Percentiles rank a stretch among this genome's conserved stretches.
Evolutionary conservation across 2,329 filamentous ascomycete species (phyloP).

Genomic region (Fusarium dimerum): DNA sequence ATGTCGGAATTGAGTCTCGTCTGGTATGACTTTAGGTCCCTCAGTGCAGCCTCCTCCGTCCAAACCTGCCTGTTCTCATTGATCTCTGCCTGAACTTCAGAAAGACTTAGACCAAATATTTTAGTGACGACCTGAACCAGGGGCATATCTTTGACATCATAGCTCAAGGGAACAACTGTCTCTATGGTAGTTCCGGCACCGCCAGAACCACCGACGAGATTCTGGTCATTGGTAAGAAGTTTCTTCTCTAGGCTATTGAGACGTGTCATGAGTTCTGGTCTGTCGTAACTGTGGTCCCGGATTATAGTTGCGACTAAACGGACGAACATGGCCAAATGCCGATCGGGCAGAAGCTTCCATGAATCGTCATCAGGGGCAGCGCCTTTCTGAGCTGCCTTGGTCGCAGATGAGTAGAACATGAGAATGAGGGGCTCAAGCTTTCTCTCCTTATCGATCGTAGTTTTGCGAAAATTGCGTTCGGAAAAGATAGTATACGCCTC

Average conservation of each 20-base stretch:
- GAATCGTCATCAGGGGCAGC: conserved; percentile 78
- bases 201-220: conserved; percentile 54
- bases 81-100: conserved; percentile 84
- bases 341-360: conserved; percentile 90
- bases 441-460: conserved; percentile 83
- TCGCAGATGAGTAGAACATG: conserved; percentile 95
- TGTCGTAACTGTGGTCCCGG: conserved; percentile 81
- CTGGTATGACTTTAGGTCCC: conserved; percentile 92
- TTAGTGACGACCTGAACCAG: conserved; percentile 84
- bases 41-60: conserved; percentile 89
- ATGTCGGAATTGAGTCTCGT: conserved; percentile 81
- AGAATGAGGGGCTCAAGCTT: conserved; percentile 89
- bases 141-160: conserved; percentile 96
- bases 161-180: conserved; percentile 78
- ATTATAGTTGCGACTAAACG: conserved; percentile 79
- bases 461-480: conserved; percentile 82
- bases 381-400: conserved; percentile 76
- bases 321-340: conserved; percentile 93
- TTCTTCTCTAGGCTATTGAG: conserved; percentile 87
- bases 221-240: conserved; percentile 89
- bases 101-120: conserved; percentile 79
- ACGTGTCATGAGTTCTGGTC: conserved; percentile 78
- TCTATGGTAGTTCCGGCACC: conserved; percentile 63
- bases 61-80: conserved; percentile 77
- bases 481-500: conserved; percentile 94